Base-by-base conservation (phyloP, 345 rosid species). In the Melaleuca quinquenervia region DNA sequence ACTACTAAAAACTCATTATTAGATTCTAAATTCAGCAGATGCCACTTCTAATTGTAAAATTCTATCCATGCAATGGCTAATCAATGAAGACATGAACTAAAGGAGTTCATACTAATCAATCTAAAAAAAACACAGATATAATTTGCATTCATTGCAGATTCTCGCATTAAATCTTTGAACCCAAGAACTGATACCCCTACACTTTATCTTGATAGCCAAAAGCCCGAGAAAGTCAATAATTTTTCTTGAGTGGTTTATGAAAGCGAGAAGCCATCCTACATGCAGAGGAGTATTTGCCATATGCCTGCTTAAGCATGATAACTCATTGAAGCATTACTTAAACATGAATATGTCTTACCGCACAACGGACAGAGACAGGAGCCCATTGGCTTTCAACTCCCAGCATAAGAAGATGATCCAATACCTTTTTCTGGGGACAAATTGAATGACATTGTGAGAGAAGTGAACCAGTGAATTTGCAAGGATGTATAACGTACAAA, bases 341-440 rank as follows among this genome's bases (percentile, higher is more conserved):
- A 64, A 82, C 80, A 49, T 80, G 48, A 85, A 55, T 86, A 85
- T 36, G 51, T 60, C 94, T 90, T 93, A 98, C 99, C 86, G 89
- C 92, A 89, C 98, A 95, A 52, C 99, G 99, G 64, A 95, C 91
- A 88, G 97, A 89, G 88, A 96, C 89, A 85, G 99, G 98, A 56
- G 98, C 96, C 99, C 99, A 98, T 87, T 94, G 96, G 92, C 96
- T 96, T 91, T 96, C 99, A 82, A 96, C 92, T 84, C 98, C 98
- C 92, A 98, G 89, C 93, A 95, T 90, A 36, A 98, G 94, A 56
- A 98, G 95, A 90, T 92, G 88, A 86, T 96, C 99, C 88, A 98
- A 89, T 83, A 95, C 88, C 82, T 94, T 95, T 84, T 92, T 98
- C 99, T 98, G 87, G 91, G 87, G 58, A 82, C 76, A 52, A 85